Base-by-base conservation (phyloP, 2,329 filamentous ascomycete species). In the Calonectria pteridis region DNA sequence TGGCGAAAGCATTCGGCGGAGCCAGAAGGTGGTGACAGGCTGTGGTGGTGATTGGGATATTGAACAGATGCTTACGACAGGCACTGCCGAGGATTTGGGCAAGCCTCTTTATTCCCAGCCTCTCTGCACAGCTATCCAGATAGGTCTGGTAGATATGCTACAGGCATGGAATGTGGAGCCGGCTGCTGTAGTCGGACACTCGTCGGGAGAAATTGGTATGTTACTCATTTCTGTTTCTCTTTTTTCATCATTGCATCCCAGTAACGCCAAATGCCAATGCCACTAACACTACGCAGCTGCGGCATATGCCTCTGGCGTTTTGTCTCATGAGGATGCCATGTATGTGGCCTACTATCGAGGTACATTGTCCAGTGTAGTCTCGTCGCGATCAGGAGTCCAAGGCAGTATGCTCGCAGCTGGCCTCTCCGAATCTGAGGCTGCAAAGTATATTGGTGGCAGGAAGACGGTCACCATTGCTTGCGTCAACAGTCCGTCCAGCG, bases 281-380 rank as follows among this genome's bases (percentile, higher is more conserved):
- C 51, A 1, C 5, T 6, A 2, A 33, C 29, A 33, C 51, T 1
- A 55, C n/a, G 1, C 13, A 55, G 86, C 81, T 5, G 87, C 87
- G 18, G 87, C 87, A 0, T 89, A 87, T 59, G 83, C 3, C 84
- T 86, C 3, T 79, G 84, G 35, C 77, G 86, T 28, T 81, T 14
- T 77, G 1, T 73, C 75, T 20, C 14, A 74, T 0, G 28, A 49
- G 2, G 71, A 73, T 1, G 75, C 73, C 11, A 85, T 88, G 76
- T 82, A 82, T 1, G 84, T 88, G 26, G 88, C 89, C 2, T 91
- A 90, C 79, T 85, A 86, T 75, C 83, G 87, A 13, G 87, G 86
- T 11, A n/a, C 6, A 3, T 50, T 62, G 11, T 67, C 28, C 5
- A 55, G 51, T 9, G 51, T 55, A 6, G 51, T 55, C 10, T 55